Conservation (phyloP, 2,329 filamentous ascomycete species). For the Diatrype stigma region DNA sequence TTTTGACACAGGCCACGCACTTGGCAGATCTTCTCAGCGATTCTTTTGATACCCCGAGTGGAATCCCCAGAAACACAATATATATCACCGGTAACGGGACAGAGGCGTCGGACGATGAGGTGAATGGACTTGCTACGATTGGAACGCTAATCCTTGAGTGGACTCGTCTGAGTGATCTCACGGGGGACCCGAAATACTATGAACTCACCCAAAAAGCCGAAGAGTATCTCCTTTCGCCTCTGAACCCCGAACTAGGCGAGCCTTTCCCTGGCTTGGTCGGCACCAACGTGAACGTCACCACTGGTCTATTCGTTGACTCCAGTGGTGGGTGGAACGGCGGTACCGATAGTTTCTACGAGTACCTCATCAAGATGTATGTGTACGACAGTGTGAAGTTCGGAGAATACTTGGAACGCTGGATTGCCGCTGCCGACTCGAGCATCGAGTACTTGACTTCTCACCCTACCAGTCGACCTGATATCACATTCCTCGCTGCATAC, state of each 20-base stretch:
- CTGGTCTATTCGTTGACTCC: constrained; percentile 63
- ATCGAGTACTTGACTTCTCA: constrained; percentile 68
- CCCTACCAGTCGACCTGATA: constrained; percentile 60
- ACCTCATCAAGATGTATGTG: constrained; percentile 86
- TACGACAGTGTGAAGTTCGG: constrained; percentile 66
- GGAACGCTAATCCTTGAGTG: constrained; percentile 82
- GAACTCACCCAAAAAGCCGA: constrained; percentile 64
- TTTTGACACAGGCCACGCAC: constrained; percentile 63
- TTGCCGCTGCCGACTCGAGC: constrained; percentile 68
- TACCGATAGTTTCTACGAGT: constrained; percentile 81
- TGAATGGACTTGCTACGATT: constrained; percentile 70
- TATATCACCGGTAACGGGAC: constrained; percentile 49
- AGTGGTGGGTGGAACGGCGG: constrained; percentile 73
- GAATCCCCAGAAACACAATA: constrained; percentile 69
- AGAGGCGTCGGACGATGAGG: constrained; percentile 43
- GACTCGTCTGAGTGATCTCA: constrained; percentile 74
- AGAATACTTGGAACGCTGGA: constrained; percentile 69
- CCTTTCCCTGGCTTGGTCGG: constrained; percentile 77
- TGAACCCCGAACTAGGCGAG: constrained; percentile 54
- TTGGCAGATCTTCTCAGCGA: constrained; percentile 72
- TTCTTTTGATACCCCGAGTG: constrained; percentile 72
- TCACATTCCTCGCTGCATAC: constrained; percentile 67
- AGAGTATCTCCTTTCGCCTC: constrained; percentile 63
- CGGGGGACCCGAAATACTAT: constrained; percentile 63
- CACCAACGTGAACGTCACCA: constrained; percentile 57